phyloP scores from a whole-genome alignment of 139 green algal genomes.

The Zygnema cylindricum region DNA sequence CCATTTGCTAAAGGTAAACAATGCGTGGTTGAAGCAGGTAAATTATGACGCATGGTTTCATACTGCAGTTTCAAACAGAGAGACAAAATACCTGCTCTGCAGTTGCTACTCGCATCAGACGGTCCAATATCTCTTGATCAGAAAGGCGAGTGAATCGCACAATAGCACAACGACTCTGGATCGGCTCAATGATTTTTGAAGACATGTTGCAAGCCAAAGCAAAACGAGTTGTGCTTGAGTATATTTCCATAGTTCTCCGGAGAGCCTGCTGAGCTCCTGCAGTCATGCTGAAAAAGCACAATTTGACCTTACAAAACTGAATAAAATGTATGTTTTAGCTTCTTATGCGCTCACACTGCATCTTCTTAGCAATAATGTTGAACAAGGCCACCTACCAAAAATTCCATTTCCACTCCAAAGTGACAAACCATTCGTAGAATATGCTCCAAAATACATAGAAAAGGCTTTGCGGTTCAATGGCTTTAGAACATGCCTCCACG shows the following conservation, averaged over 20 bases:
- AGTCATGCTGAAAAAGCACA: conserved; percentile 78
- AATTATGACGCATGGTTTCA: too few species aligned
- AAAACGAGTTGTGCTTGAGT: conserved; percentile 93
- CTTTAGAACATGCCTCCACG: too few species aligned
- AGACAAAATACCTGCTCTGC: conserved; percentile 71
- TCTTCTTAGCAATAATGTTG: too few species aligned
- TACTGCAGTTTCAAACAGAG: too few species aligned
- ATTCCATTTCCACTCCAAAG: too few species aligned
- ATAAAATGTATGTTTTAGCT: too few species aligned
- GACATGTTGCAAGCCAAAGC: conserved; percentile 95
- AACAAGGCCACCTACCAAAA: too few species aligned
- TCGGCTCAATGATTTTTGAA: conserved; percentile 98
- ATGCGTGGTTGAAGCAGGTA: neutral
- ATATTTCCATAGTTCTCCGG: conserved; percentile 98
- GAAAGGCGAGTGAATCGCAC: conserved; percentile 86
- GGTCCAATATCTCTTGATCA: conserved; percentile 86
- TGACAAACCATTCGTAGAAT: too few species aligned
- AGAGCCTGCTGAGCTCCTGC: conserved; percentile 94
- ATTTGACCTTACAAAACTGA: neutral
- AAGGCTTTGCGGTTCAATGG: too few species aligned
- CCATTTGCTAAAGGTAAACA: neutral
- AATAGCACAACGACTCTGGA: conserved; percentile 97
- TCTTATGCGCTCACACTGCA: too few species aligned
- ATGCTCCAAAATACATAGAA: too few species aligned
- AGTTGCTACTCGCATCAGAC: conserved; percentile 83